These are phyloP conservation scores for Mortierella sp. DNA, from an alignment of 371 early-diverging fungal species.

Conservation along the genomic window DNA sequence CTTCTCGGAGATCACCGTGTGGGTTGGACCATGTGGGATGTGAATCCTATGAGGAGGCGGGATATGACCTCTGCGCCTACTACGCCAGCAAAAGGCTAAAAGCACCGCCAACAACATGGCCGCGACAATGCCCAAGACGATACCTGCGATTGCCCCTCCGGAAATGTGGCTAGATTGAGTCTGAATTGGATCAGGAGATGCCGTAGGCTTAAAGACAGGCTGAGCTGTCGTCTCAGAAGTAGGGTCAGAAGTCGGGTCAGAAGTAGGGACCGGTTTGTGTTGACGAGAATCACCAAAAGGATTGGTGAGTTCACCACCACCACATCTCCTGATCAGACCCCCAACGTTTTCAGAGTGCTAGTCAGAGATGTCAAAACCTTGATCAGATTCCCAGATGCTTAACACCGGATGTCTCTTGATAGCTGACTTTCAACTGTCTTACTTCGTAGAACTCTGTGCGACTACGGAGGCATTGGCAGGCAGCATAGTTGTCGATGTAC, in stretches of 20 bases:
- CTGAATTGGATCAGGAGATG: background rate
- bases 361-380: too few species aligned
- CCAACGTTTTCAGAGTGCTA: conserved; percentile 38
- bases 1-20: conserved; percentile 50
- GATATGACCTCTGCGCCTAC: conserved; percentile 23
- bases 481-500: conserved; percentile 36
- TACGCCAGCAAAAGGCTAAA: conserved; percentile 45
- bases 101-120: conserved; percentile 18
- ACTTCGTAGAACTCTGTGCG: conserved; percentile 25
- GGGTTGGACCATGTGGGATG: conserved; percentile 22
- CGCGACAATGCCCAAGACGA: conserved; percentile 28
- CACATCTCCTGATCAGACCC: conserved; percentile 30
- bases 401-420: too few species aligned
- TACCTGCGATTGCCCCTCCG: conserved; percentile 42
- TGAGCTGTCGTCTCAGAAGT: too few species aligned
- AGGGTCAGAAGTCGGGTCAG: too few species aligned
- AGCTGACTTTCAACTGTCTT: too few species aligned
- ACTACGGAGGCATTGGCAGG: conserved; percentile 35
- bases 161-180: conserved; percentile 13
- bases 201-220: conserved; percentile 3
- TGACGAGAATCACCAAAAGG: conserved; percentile 30
- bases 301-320: conserved; percentile 16
- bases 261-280: too few species aligned
- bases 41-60: conserved; percentile 12
- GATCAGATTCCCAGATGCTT: too few species aligned